Evolutionary conservation across 78 protist genomes (phyloP).

Genomic region (Dictyostelium brefeldianum): DNA sequence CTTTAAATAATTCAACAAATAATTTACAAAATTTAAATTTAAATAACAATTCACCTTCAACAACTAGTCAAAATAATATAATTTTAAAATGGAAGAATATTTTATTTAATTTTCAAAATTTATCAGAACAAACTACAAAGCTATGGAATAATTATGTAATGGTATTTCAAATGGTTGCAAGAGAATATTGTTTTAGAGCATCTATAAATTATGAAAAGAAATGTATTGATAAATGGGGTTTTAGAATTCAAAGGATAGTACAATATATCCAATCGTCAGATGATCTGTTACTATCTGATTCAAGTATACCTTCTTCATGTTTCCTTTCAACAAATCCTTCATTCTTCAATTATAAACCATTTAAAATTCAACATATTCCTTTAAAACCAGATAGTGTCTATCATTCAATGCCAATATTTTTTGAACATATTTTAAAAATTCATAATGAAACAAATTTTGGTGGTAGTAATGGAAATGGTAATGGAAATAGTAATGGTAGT

Average conservation of each 20-base stretch:
- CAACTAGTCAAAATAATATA: neutral
- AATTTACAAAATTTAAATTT: neutral
- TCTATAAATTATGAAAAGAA: slow-evolving; percentile 52
- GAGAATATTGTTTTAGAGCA: slow-evolving; percentile 45
- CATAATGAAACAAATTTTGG: neutral
- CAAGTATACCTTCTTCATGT: slow-evolving; percentile 59
- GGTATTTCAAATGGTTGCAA: slow-evolving; percentile 36
- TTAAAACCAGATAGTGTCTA: slow-evolving; percentile 51
- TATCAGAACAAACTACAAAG: slow-evolving; percentile 25
- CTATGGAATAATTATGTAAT: slow-evolving; percentile 40
- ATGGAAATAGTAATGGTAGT: too few relatives aligned
- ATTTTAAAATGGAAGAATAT: slow-evolving; percentile 45
- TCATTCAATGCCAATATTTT: slow-evolving; percentile 57
- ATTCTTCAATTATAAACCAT: slow-evolving; percentile 52
- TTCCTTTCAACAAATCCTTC: neutral
- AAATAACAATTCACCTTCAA: neutral
- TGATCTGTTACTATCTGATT: slow-evolving; percentile 35
- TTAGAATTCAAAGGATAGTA: slow-evolving; percentile 29
- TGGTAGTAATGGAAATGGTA: too few relatives aligned
- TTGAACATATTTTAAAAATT: slow-evolving; percentile 68
- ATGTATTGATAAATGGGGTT: slow-evolving; percentile 59
- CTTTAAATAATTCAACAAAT: neutral
- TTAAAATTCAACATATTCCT: slow-evolving; percentile 53
- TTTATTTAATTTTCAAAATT: slow-evolving; percentile 26
- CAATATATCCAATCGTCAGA: slow-evolving; percentile 52